Percentiles rank a stretch among this genome's conserved stretches.
Conservation (phyloP, 2,329 filamentous ascomycete species). For the Neoscytalidium dimidiatum region DNA sequence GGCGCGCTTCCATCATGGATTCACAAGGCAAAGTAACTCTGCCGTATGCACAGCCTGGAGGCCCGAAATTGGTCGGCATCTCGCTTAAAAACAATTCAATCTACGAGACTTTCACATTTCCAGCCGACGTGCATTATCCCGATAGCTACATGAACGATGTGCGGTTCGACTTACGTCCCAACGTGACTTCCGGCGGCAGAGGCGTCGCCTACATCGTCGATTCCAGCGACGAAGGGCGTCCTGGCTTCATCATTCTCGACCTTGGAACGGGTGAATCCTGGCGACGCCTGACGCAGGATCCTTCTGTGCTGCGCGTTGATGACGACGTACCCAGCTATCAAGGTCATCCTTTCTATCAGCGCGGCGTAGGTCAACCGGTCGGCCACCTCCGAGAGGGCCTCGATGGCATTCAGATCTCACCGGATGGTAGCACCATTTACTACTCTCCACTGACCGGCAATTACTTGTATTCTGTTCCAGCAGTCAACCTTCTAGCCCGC, state of each 20-base stretch:
- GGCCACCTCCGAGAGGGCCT: constrained; percentile 46
- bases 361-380: constrained; percentile 32
- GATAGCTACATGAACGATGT: constrained; percentile 56
- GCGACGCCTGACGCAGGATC: constrained; percentile 47
- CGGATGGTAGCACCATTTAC: constrained; percentile 49
- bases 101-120: constrained; percentile 53
- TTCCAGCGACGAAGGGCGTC: constrained; percentile 46
- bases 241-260: constrained; percentile 53
- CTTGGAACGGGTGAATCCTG: constrained; percentile 51
- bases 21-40: constrained; percentile 44
- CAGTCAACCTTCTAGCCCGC: constrained; percentile 42
- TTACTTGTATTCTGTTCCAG: constrained; percentile 49
- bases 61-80: constrained; percentile 55
- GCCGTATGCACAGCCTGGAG: constrained; percentile 42
- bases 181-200: constrained; percentile 41
- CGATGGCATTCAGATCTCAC: constrained; percentile 52
- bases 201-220: constrained; percentile 56
- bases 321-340: constrained; percentile 50
- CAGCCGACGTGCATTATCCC: constrained; percentile 44
- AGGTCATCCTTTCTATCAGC: constrained; percentile 48
- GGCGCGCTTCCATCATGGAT: constrained; percentile 39
- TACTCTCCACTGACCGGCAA: constrained; percentile 46
- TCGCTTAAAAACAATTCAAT: constrained; percentile 47
- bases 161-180: constrained; percentile 50
- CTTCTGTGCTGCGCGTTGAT: constrained; percentile 37